Base-by-base conservation (phyloP, 805 yeast species). In the Priceomyces haplophilus region DNA sequence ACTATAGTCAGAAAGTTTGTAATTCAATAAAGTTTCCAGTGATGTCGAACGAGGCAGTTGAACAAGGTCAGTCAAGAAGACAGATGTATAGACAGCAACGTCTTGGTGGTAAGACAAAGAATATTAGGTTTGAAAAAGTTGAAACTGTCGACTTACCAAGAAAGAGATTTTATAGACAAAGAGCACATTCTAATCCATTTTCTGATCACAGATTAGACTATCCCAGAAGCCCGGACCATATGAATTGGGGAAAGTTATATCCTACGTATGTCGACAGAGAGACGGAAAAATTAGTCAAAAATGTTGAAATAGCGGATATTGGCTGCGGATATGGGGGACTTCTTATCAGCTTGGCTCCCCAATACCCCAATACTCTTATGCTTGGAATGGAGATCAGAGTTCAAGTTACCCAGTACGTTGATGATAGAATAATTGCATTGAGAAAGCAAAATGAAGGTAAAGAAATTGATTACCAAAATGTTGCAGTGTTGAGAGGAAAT, bases 271-370 rank as follows among this genome's bases (percentile, higher is more conserved):
- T 62, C 41, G 75, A 76, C 53, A 68, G 65, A 33, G 55, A 56
- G 2, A 62, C 69, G 1, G 64, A 72, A 3, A 49, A 67, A 39
- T 65, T 80, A 72, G 61, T 67, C 10, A 69, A 73, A 38, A 55
- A 73, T 19, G 96, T 89, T 16, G 89, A 87, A 43, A 84, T 93
- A 41, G 98, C 98, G 3, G 99, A 93, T 61, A 79, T 93, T 45
- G 99, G 99, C 7, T 93, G 99, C 68, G 99, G 99, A 1, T 93
- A 87, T 62, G 99, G 99, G 41, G 99, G 99, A 0, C 72, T 93
- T 45, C 62, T 88, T 53, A 81, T 85, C 27, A 85, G 88, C 41
- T 73, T 93, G 43, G 83, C 96, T 3, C 85, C 89, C 4, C 79
- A 69, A 42, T 84, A 86, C 49, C 89, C 93, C 1, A 79, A 85